These are phyloP conservation scores for Panicum virgatum DNA, from an alignment of 202 grass and related monocot genomes.

Conservation along the genomic window DNA sequence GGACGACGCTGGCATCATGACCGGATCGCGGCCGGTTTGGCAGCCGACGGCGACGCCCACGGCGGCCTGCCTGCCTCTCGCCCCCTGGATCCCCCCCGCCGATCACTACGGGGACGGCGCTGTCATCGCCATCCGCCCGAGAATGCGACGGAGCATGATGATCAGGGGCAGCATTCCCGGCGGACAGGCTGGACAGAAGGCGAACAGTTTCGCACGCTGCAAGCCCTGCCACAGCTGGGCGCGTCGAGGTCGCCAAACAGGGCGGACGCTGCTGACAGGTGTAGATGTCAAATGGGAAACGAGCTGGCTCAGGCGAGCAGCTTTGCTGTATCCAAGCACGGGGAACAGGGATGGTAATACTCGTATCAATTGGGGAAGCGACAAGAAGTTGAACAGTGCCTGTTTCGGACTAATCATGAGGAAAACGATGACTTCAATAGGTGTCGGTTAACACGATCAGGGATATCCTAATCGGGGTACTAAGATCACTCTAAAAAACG, in stretches of 20 bases:
- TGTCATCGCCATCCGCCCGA: not conserved
- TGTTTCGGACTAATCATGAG: too few relatives aligned
- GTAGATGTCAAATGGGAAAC: not conserved
- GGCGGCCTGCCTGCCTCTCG: not conserved
- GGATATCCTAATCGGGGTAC: too few relatives aligned
- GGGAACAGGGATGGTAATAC: not conserved
- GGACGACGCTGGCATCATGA: not conserved
- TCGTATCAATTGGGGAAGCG: not conserved
- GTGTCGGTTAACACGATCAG: too few relatives aligned
- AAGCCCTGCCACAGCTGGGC: not conserved
- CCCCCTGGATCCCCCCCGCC: not conserved
- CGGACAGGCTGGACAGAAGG: not conserved
- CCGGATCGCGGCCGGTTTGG: slow-evolving; percentile 14
- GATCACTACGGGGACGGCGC: not conserved
- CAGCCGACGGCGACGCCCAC: slow-evolving; percentile 22
- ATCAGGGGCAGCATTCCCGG: not conserved
- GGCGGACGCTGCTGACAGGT: not conserved
- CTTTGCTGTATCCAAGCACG: not conserved
- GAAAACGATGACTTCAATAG: too few relatives aligned
- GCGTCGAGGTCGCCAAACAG: slow-evolving; percentile 16
- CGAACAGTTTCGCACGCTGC: not conserved
- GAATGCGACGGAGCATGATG: not conserved
- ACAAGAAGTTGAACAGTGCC: not conserved
- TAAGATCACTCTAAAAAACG: too few relatives aligned
- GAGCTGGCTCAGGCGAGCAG: not conserved